Evolutionary conservation across 768 basidiomycete genomes (phyloP), one percentile per base, ranked within the genome.

Genomic region (Sarcomyxa edulis): DNA sequence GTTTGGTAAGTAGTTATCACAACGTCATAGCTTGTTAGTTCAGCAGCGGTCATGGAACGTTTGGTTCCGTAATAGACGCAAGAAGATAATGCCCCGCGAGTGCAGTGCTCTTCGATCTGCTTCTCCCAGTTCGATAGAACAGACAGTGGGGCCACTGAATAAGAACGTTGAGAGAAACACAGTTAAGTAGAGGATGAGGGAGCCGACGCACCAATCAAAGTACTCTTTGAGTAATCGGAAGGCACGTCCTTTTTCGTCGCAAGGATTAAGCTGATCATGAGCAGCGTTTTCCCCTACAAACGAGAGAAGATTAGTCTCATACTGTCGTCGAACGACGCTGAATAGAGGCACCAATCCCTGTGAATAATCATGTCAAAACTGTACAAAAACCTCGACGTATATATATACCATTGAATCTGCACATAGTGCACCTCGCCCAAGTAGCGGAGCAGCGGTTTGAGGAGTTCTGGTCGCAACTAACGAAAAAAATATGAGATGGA

Each of bases 121-220:
- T 85, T 82, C 55, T 87, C 84, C 88, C 88, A 91, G 49, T 92
- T 94, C 5, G 85, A 88, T 6, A 93, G 62, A 6, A 93, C 78
- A 6, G 87, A 90, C 18, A 93, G 74, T 4, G 90, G 90, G 6
- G 73, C 77, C 33, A 93, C 89, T 91, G 45, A 5, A 43, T 16
- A 20, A 37, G 1, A 24, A 23, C 4, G n/a, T n/a, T n/a, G n/a
- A 27, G 20, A 34, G 14, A 15, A n/a, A 20, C 10, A 25, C 7
- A 24, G 26, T 38, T 18, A 40, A 14, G 12, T 20, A n/a, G 19
- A 16, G 23, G 18, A 36, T 15, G 3, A 26, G 11, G n/a, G n/a
- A 7, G 10, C 8, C 15, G 22, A 45, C 71, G 36, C 47, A 86
- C 92, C 85, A 19, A 96, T 84, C 22, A 96, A 71, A 0, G 93